A percentile compares a stretch with the other conserved stretches of the same genome.
Evolutionary conservation across 1,284 basidiomycete genomes (phyloP).

Genomic region (Flammula alnicola): DNA sequence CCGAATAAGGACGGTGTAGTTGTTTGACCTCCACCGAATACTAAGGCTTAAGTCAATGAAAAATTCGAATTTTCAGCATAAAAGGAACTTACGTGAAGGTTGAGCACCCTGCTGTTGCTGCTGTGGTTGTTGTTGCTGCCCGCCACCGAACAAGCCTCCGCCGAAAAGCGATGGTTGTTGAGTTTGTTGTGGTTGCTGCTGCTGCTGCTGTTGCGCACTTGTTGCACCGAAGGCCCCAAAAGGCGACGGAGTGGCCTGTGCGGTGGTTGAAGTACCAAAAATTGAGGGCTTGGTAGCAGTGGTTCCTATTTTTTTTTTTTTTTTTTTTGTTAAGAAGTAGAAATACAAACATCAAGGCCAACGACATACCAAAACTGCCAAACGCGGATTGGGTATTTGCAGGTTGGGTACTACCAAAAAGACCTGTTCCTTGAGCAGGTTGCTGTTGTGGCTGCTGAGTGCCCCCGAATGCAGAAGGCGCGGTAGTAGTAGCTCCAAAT

Average conservation of each 20-base stretch:
- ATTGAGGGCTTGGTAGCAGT: conserved; percentile 29
- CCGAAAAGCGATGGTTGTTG: conserved; percentile 27
- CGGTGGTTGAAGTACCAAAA: conserved; percentile 29
- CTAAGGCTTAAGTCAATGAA: conserved; percentile 18
- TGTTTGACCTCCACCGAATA: conserved; percentile 25
- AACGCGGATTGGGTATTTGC: conserved; percentile 4
- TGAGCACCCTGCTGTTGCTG: conserved; percentile 29
- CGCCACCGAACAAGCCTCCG: conserved; percentile 18
- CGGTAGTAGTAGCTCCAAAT: conserved; percentile 23
- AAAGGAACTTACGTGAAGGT: conserved; percentile 18
- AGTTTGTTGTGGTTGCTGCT: conserved; percentile 35
- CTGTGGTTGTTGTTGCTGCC: conserved; percentile 23
- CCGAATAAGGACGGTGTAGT: conserved; percentile 27
- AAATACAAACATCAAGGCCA: background rate
- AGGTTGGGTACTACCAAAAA: conserved; percentile 8
- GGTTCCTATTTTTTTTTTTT: no score
- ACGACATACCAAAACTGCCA: conserved; percentile 6
- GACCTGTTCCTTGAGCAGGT: conserved; percentile 20
- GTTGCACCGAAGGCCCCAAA: conserved; percentile 34
- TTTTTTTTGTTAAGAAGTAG: no score
- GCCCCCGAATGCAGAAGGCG: conserved; percentile 25
- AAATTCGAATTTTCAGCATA: background rate
- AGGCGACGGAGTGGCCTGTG: conserved; percentile 22
- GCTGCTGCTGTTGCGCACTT: conserved; percentile 32
- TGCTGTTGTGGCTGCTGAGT: conserved; percentile 18